These are phyloP conservation scores for Lachnellula willkommii DNA, from an alignment of 2,329 filamentous ascomycete genomes.

Conservation along the genomic window DNA sequence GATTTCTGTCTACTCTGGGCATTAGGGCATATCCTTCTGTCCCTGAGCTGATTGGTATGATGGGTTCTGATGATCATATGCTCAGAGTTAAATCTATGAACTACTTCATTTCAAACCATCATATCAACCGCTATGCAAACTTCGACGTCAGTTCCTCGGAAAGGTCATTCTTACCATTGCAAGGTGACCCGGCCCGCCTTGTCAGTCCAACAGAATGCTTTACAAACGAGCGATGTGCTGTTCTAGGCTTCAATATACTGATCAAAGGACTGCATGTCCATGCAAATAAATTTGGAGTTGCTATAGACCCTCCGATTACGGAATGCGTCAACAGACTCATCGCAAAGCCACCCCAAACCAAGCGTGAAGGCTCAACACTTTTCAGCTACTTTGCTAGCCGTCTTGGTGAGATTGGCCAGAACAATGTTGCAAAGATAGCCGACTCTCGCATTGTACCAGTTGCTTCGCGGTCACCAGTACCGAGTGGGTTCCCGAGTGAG, in stretches of 20 bases:
- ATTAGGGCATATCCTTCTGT: slow-evolving; percentile 67
- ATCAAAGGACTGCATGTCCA: slow-evolving; percentile 71
- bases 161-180: slow-evolving; percentile 65
- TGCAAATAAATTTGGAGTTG: slow-evolving; percentile 79
- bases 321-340: slow-evolving; percentile 72
- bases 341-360: slow-evolving; percentile 63
- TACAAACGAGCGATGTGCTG: slow-evolving; percentile 67
- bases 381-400: slow-evolving; percentile 83
- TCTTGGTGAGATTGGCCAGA: slow-evolving; percentile 64
- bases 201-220: slow-evolving; percentile 74
- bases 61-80: slow-evolving; percentile 54
- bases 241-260: slow-evolving; percentile 78
- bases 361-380: slow-evolving; percentile 60
- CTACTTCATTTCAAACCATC: slow-evolving; percentile 79
- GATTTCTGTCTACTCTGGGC: slow-evolving; percentile 68
- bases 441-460: slow-evolving; percentile 70
- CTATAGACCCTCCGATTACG: slow-evolving; percentile 70
- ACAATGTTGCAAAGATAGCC: slow-evolving; percentile 54
- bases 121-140: slow-evolving; percentile 66
- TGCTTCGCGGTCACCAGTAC: slow-evolving; percentile 28
- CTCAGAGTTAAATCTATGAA: slow-evolving; percentile 66
- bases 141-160: slow-evolving; percentile 53
- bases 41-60: slow-evolving; percentile 70
- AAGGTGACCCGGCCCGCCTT: slow-evolving; percentile 59
- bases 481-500: slow-evolving; percentile 31